These are phyloP conservation scores for Stipa capillata DNA, from an alignment of 176 grass and related monocot genomes.

Conservation along the genomic window DNA sequence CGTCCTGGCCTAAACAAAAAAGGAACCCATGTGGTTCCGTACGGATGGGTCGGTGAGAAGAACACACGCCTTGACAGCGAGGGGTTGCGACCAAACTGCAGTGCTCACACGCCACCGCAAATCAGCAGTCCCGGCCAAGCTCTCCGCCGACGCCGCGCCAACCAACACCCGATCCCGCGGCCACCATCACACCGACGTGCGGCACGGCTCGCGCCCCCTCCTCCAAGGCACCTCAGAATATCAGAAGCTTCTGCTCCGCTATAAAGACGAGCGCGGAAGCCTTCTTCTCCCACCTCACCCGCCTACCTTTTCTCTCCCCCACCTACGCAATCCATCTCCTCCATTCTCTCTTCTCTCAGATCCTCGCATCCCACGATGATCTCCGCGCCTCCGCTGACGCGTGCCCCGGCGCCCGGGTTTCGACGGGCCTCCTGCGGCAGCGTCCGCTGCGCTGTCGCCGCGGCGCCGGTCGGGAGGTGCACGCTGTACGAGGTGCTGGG, in stretches of 20 bases:
- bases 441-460: slow-evolving; percentile 12
- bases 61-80: too few species aligned
- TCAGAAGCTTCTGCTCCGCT: background rate
- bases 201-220: too few species aligned
- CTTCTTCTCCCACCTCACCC: background rate
- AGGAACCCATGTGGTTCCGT: too few species aligned
- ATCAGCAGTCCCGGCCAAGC: too few species aligned
- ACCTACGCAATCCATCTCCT: background rate
- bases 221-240: too few species aligned
- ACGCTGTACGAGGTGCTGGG: slow-evolving; percentile 45
- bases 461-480: background rate
- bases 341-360: background rate
- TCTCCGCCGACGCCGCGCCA: too few species aligned
- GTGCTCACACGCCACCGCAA: too few species aligned
- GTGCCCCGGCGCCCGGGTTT: background rate
- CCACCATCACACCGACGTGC: too few species aligned
- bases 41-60: too few species aligned
- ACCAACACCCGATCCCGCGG: too few species aligned
- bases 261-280: background rate
- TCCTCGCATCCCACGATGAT: background rate
- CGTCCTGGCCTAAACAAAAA: too few species aligned
- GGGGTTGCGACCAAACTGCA: too few species aligned
- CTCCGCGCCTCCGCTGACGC: background rate
- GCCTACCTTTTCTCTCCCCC: background rate
- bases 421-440: background rate